A percentile compares a stretch with the other conserved stretches of the same genome.
These are phyloP conservation scores for Fusarium robinianum DNA, from an alignment of 2,329 filamentous ascomycete genomes.

Conservation along the genomic window DNA sequence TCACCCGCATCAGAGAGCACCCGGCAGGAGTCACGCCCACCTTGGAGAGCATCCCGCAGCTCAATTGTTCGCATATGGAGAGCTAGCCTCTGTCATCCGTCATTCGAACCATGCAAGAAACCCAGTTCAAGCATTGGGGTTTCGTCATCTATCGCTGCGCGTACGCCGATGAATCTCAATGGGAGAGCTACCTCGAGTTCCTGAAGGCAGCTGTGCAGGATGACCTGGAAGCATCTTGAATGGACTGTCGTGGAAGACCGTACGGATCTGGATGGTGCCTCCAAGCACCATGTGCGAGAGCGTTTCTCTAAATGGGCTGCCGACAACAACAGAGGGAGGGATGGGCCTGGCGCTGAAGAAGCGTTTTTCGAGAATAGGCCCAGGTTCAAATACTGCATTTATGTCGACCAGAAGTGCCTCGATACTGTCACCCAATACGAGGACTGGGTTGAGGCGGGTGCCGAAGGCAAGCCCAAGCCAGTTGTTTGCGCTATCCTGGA, in stretches of 20 bases:
- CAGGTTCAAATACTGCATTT: neutral
- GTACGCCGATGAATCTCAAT: conserved; percentile 6
- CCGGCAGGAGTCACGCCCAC: conserved; percentile 6
- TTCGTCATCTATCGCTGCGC: conserved; percentile 11
- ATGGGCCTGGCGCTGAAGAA: conserved; percentile 1
- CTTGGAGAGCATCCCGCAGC: conserved; percentile 11
- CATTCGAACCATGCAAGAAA: conserved; percentile 6
- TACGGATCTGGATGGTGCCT: neutral
- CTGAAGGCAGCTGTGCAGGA: conserved; percentile 9
- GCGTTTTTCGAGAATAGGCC: neutral
- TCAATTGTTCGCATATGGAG: neutral
- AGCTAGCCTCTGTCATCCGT: neutral
- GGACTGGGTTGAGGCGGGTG: neutral
- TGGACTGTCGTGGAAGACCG: conserved; percentile 15
- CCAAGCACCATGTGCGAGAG: conserved; percentile 7
- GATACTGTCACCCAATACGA: neutral
- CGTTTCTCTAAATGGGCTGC: conserved; percentile 2
- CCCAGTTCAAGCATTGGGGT: conserved; percentile 1
- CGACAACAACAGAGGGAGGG: neutral
- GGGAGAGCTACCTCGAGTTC: conserved; percentile 21
- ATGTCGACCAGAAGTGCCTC: neutral
- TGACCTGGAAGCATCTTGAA: neutral
- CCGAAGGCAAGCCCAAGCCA: neutral
- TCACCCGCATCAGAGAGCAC: conserved; percentile 8
- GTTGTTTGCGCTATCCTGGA: neutral